Evolutionary conservation across 306 rosid genomes (phyloP).

Genomic region (Oxytropis ochrocephala): DNA sequence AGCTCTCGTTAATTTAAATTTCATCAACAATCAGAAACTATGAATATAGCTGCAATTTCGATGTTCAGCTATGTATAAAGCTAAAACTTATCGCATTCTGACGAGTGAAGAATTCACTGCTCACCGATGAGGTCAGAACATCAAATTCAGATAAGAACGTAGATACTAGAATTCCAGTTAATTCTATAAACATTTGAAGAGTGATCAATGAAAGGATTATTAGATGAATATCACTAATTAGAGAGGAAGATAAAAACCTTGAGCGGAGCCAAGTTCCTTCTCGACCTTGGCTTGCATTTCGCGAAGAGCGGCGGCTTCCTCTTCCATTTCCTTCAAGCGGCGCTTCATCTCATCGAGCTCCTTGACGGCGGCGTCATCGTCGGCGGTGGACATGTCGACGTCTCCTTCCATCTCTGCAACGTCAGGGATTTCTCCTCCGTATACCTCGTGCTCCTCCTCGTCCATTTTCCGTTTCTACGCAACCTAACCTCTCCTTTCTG

Average conservation of each 20-base stretch:
- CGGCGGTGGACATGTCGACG: conserved; percentile 73
- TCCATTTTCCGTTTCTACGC: conserved; percentile 42
- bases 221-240: neutral
- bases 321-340: conserved; percentile 91
- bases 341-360: conserved; percentile 96
- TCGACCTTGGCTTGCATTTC: conserved; percentile 98
- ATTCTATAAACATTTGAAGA: neutral
- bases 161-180: neutral
- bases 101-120: neutral
- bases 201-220: neutral
- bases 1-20: neutral
- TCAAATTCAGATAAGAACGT: neutral
- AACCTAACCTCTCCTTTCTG: neutral
- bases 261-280: conserved; percentile 90
- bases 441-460: conserved; percentile 92
- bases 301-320: conserved; percentile 93
- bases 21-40: neutral
- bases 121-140: neutral
- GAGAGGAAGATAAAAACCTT: conserved; percentile 42
- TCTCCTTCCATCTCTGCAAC: conserved; percentile 67
- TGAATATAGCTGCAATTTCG: neutral
- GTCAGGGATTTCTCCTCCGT: conserved; percentile 95
- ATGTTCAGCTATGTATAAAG: neutral
- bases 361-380: conserved; percentile 77
- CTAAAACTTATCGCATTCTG: neutral